phyloP scores from a whole-genome alignment of 2,329 filamentous ascomycete species.

The Colletotrichum nymphaeae region DNA sequence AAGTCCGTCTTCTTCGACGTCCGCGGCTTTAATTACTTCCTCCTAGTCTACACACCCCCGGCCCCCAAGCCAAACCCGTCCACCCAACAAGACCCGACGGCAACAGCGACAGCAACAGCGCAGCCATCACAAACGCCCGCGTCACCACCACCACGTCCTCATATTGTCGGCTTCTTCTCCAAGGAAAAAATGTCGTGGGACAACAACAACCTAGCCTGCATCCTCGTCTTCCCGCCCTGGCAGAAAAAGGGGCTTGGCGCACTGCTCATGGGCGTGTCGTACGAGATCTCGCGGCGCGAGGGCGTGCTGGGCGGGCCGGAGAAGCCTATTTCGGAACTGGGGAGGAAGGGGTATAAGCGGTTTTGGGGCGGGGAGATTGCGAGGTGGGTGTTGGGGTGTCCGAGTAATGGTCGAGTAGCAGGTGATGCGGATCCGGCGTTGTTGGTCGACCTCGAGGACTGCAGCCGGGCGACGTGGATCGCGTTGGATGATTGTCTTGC shows the following conservation, averaged over 20 bases:
- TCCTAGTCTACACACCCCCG: constrained; percentile 81
- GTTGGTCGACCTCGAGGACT: constrained; percentile 75
- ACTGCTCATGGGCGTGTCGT: constrained; percentile 91
- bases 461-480: constrained; percentile 86
- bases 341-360: constrained; percentile 82
- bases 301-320: constrained; percentile 90
- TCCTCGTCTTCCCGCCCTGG: constrained; percentile 95
- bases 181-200: constrained; percentile 99
- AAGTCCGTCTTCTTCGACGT: constrained; percentile 99
- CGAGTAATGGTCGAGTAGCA: constrained; percentile 7
- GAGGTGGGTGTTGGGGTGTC: constrained; percentile 66
- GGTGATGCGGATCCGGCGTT: constrained; percentile 36
- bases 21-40: constrained; percentile 92
- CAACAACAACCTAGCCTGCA: constrained; percentile 97
- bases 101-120: too few species aligned
- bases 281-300: constrained; percentile 89
- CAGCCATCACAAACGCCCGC: too few species aligned
- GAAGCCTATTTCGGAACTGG: constrained; percentile 89
- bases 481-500: constrained; percentile 83
- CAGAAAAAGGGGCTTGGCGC: constrained; percentile 90
- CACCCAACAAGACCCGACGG: neutral
- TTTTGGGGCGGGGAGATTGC: constrained; percentile 91
- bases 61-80: constrained; percentile 30
- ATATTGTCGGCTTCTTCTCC: constrained; percentile 95
- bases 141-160: constrained; percentile 46